Evolutionary conservation across 345 rosid genomes (phyloP).

Genomic region (Cardamine occulta): DNA sequence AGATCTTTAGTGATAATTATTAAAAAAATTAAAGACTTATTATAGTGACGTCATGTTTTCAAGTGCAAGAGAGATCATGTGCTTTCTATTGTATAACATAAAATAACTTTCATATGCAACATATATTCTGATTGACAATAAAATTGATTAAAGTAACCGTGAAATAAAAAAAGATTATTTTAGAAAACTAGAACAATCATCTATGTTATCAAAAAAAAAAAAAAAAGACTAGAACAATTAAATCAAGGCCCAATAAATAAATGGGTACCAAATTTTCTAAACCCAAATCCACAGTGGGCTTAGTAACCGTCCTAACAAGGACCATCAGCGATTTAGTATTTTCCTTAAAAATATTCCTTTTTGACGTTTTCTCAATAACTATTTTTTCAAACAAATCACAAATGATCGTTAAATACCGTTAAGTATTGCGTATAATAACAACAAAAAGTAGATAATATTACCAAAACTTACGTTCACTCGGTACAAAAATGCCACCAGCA

Average conservation of each 20-base stretch:
- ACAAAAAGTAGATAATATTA: neutral
- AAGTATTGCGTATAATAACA: neutral
- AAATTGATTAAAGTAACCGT: neutral
- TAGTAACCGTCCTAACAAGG: neutral
- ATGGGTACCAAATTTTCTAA: neutral
- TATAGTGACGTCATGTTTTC: neutral
- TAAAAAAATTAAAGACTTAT: neutral
- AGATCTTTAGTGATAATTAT: neutral
- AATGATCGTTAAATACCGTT: neutral
- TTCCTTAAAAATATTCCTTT: neutral
- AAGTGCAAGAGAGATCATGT: neutral
- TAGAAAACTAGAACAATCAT: neutral
- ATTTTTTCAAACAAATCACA: neutral
- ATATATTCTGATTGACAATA: neutral
- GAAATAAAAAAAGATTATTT: neutral
- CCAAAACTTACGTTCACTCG: neutral
- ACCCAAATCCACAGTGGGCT: neutral
- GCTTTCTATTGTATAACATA: neutral
- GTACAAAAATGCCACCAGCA: neutral
- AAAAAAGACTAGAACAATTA: too few relatives aligned
- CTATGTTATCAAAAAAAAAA: too few relatives aligned
- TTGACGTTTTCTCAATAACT: neutral
- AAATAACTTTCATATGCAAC: neutral
- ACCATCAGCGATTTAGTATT: neutral
- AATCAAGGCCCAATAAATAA: constrained; percentile 3